Evolutionary conservation across 345 rosid species (phyloP), one percentile per base, ranked within the genome.

Genomic region (Ceriops zippeliana): DNA sequence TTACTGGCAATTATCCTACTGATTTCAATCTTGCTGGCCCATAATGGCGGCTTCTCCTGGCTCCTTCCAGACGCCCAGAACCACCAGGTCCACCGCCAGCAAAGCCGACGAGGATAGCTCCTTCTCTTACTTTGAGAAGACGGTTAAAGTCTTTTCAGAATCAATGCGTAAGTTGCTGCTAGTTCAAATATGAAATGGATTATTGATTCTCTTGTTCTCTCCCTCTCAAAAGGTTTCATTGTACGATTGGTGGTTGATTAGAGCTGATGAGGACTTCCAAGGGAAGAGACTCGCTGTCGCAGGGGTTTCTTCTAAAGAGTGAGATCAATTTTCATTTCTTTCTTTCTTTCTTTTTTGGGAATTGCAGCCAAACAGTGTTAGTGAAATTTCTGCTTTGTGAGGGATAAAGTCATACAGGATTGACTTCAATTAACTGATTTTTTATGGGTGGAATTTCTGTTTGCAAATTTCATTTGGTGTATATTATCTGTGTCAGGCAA

Each of bases 241-340:
- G 72, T 74, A 68, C 28, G 86, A 87, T 64, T 92, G 98, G 98
- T 92, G 98, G 98, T 54, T 92, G 72, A 67, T 81, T 17, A 80
- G 77, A 79, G 73, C 90, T 21, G 70, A 83, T 6, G 58, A 79
- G 3, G 87, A 80, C 7, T 70, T 70, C 63, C 24, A 83, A 5
- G 92, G 91, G 37, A 87, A 85, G 74, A 83, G 79, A 31, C 82
- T 92, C 57, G 96, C 92, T 60, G 85, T 92, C 71, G 89, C 91
- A 10, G 98, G 98, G 21, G 72, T 71, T 46, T 65, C 83, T 28
- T 73, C 78, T 32, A 53, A 61, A 59, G 85, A 76, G 97, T 89
- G 82, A 77, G 79, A 22, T 8, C 31, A 3, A 6, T 74, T 7
- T 28, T 10, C 7, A 2, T 28, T 28, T 28, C 30, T 28, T 28